Percentiles rank a stretch among this genome's conserved stretches.
Conservation (phyloP, 257 asterid genomes). For the Jacaranda mimosifolia region DNA sequence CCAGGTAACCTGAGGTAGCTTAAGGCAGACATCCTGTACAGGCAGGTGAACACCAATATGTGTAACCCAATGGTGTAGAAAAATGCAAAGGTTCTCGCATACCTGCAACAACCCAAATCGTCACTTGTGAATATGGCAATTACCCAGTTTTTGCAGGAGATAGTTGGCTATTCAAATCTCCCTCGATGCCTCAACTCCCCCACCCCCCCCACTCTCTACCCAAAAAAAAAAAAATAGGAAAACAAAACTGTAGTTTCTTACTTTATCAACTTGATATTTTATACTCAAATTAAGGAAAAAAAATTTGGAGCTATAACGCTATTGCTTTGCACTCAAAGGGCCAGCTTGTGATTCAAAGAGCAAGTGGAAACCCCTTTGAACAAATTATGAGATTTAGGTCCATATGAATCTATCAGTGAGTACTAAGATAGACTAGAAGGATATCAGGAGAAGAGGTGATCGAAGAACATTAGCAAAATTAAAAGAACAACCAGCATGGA, state of each 20-base stretch:
- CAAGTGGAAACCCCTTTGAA: not conserved
- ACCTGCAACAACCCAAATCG: slow-evolving; percentile 56
- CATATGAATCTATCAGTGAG: not conserved
- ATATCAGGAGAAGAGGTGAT: not conserved
- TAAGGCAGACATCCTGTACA: slow-evolving; percentile 95
- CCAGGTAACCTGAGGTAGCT: slow-evolving; percentile 81
- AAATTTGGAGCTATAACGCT: not conserved
- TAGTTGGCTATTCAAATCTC: not conserved
- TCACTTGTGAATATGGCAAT: slow-evolving; percentile 10
- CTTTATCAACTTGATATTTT: not conserved
- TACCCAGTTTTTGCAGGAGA: not conserved
- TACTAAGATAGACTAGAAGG: not conserved
- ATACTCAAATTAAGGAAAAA: not conserved
- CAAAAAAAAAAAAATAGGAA: too few species aligned
- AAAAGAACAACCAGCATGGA: slow-evolving; percentile 26
- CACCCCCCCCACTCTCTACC: too few species aligned
- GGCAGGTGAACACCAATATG: slow-evolving; percentile 91
- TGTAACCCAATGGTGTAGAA: slow-evolving; percentile 98
- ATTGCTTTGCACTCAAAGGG: not conserved
- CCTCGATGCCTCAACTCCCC: too few species aligned
- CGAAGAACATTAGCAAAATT: not conserved
- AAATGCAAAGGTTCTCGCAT: slow-evolving; percentile 90
- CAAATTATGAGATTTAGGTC: not conserved
- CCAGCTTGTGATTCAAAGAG: slow-evolving; percentile 10
- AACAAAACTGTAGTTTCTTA: not conserved